A percentile compares a stretch with the other conserved stretches of the same genome.
Conservation (phyloP, 192 early-diverging fungal species). For the Linderina pennispora region DNA sequence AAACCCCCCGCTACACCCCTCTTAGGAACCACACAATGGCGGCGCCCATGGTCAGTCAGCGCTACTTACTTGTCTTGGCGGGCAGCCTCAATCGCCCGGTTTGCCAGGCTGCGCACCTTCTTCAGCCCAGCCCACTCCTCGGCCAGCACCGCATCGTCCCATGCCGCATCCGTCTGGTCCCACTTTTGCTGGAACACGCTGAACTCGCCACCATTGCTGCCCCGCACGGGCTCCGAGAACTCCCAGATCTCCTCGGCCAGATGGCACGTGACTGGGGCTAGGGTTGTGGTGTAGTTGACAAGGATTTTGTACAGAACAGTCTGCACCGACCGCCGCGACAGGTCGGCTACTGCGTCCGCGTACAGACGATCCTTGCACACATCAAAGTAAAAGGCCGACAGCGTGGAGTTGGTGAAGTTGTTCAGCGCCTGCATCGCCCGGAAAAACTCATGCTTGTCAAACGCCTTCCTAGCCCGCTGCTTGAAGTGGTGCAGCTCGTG, state of each 20-base stretch:
- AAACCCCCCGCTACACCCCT: too few species aligned
- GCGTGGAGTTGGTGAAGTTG: constrained; percentile 56
- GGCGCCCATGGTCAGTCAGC: too few species aligned
- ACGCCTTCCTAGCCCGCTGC: constrained; percentile 46
- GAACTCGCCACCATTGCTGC: constrained; percentile 28
- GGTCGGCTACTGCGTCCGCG: constrained; percentile 38
- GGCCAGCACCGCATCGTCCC: constrained; percentile 24
- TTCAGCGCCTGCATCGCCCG: constrained; percentile 58
- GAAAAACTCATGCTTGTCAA: constrained; percentile 58
- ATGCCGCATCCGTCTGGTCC: constrained; percentile 38
- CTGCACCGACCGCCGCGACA: constrained; percentile 55
- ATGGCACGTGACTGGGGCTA: constrained; percentile 64
- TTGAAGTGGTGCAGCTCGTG: constrained; percentile 61
- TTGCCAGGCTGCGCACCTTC: constrained; percentile 27
- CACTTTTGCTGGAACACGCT: constrained; percentile 59
- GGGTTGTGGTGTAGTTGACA: constrained; percentile 50
- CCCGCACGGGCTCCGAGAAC: constrained; percentile 44
- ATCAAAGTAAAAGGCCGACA: constrained; percentile 79
- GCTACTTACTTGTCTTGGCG: constrained; percentile 28
- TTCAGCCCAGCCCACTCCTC: constrained; percentile 32
- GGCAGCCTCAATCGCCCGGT: constrained; percentile 38
- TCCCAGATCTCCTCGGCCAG: constrained; percentile 72
- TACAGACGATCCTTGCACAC: constrained; percentile 75
- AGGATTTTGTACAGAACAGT: constrained; percentile 60
- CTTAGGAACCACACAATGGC: too few species aligned